Conservation (phyloP, 2,329 filamentous ascomycete species). For the Gnomoniopsis sp. region DNA sequence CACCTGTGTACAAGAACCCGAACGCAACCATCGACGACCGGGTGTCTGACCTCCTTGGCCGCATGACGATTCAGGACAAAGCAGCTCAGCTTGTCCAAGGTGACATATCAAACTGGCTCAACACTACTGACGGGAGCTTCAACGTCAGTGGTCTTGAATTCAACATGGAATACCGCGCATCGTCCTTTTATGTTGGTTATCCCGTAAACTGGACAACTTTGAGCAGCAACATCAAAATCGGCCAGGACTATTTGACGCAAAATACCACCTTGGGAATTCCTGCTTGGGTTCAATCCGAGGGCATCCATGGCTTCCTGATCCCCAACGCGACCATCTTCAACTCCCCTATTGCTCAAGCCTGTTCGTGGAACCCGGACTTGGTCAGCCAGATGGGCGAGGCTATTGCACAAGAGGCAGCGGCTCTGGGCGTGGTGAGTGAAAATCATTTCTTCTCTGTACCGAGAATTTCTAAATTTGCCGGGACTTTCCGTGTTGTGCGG, state of each 20-base stretch:
- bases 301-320: constrained; percentile 69
- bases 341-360: constrained; percentile 69
- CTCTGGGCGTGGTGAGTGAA: constrained; percentile 52
- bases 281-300: constrained; percentile 70
- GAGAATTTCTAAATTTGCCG: no score
- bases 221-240: constrained; percentile 58
- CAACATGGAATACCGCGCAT: constrained; percentile 64
- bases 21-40: constrained; percentile 60
- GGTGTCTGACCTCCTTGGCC: constrained; percentile 63
- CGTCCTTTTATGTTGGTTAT: constrained; percentile 70
- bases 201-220: constrained; percentile 62
- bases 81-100: constrained; percentile 66
- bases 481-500: no score
- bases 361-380: constrained; percentile 65
- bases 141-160: constrained; percentile 64
- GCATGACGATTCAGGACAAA: constrained; percentile 75
- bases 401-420: constrained; percentile 63
- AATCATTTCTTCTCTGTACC: no score
- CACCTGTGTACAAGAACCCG: constrained; percentile 60
- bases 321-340: constrained; percentile 77
- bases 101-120: constrained; percentile 71
- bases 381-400: constrained; percentile 63
- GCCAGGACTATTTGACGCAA: constrained; percentile 65
- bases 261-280: constrained; percentile 69
- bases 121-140: constrained; percentile 62